Evolutionary conservation across 768 basidiomycete genomes (phyloP), one percentile per base, ranked within the genome.

Genomic region (Russula vinacea): DNA sequence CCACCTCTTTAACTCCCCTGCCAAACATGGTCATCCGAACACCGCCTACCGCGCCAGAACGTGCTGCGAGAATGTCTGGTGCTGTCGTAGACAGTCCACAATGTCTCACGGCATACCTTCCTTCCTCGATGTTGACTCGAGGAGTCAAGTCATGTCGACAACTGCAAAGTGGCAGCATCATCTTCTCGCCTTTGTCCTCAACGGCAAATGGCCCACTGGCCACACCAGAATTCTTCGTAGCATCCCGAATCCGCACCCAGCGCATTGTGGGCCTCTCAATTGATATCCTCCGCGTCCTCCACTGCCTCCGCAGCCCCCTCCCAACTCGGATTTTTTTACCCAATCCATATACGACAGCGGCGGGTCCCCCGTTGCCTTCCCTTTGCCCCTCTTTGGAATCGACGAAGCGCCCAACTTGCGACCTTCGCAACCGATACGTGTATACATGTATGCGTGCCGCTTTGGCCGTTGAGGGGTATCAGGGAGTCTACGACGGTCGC

Each of bases 31-130:
- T 14, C 96, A 98, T 73, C 89, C 94, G 2, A 95, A 98, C 71
- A 94, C 94, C 19, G 85, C 92, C 7, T 99, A 90, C 95, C n/a
- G n/a, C n/a, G n/a, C n/a, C 0, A 96, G 94, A 37, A 95, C 95
- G 3, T 99, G 97, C 74, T 97, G 93, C 76, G 97, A 99, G 81
- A 95, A 98, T 71, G 97, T 94, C 33, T 98, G 96, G 97, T 97
- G 97, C 7, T 96, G 94, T 74, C 80, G 96, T 57, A 83, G 94
- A 14, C 96, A 98, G 75, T 88, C 85, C 19, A 87, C 88, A 49
- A 29, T 2, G 29, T 29, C 29, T 5, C 7, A 50, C 24, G 13
- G 47, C 16, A 3, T 33, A 13, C 10, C 58, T 37, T 22, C 35
- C 14, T 5, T 53, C 9, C 0, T 6, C 6, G 11, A 42, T 14